Base-by-base conservation (phyloP, 208 protist species). In the Trypanosoma grayi region DNA sequence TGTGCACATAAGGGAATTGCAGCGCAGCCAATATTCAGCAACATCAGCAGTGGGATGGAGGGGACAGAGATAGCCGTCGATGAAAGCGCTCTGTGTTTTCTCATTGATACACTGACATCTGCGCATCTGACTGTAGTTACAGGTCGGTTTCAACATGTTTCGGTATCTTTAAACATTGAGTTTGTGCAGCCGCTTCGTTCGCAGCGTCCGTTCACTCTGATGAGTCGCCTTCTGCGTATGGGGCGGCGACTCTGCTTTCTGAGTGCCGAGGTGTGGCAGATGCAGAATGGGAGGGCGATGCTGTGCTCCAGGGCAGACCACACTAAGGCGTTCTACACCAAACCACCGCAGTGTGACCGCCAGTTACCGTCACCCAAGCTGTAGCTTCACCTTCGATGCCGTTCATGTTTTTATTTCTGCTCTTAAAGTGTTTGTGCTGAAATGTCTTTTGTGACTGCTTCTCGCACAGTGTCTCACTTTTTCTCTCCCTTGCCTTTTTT, bases 81-180 rank as follows among this genome's bases (percentile, higher is more conserved):
- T 34, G 30, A 50, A 41, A 51, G 41, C 10, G 31, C 52, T 40
- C 13, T 67, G 28, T 59, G 48, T 10, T 67, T 67, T 59, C 6
- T 67, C 27, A 45, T 67, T 28, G 60, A 67, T 34, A 31, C 60
- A 40, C 41, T 67, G 16, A 67, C 60, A 39, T 67, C 60, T 14
- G 25, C 40, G 10, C 60, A 67, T 39, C 20, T 67, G 41, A 41
- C 50, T 25, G 18, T 59, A 25, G 18, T 50, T 18, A 59, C 51
- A 20, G 51, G 28, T 1, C 16, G 22, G 8, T 34, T 0, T 45
- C n/a, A 27, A 31, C 60, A 67, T 43, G 51, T 67, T 2, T 67
- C 60, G 4, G 39, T 59, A 28, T 59, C 60, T n/a, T 31, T 67
- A 11, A 33, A 30, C 25, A 36, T 67, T 31, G 60, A 67, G 6